phyloP scores from a whole-genome alignment of 345 rosid species.

The Gossypium australe region DNA sequence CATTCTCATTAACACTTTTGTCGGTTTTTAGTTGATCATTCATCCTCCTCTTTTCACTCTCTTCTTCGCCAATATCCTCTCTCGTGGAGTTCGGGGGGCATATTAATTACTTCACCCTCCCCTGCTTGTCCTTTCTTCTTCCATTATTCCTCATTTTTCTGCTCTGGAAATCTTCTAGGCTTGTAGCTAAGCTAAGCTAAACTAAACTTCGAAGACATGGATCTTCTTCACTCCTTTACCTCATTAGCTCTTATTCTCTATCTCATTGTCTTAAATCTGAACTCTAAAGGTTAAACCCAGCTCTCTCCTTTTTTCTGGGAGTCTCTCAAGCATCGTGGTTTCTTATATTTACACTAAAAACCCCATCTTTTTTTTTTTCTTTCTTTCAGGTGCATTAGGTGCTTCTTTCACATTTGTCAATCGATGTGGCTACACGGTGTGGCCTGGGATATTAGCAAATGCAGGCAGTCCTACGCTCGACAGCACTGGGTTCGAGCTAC shows the following conservation, averaged over 20 bases:
- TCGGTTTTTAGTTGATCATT: not conserved
- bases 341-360: not conserved
- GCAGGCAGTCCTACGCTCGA: conserved; percentile 56
- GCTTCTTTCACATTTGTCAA: conserved; percentile 64
- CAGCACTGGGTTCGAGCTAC: conserved; percentile 61
- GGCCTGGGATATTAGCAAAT: conserved; percentile 77
- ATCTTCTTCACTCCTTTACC: conserved; percentile 16
- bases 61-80: not conserved
- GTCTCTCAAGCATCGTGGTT: not conserved
- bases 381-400: conserved; percentile 17
- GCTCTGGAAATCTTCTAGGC: not conserved
- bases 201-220: conserved; percentile 19
- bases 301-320: not conserved
- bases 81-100: not conserved
- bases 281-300: conserved; percentile 28
- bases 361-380: too few relatives aligned
- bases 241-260: conserved; percentile 15
- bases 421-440: conserved; percentile 47
- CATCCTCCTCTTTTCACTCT: not conserved
- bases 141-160: not conserved
- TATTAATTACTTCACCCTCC: not conserved
- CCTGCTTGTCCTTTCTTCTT: conserved; percentile 9
- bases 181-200: not conserved
- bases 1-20: not conserved
- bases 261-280: conserved; percentile 27